Evolutionary conservation across 805 yeast genomes (phyloP), one percentile per base, ranked within the genome.

Genomic region (Hagleromyces aurorensis): DNA sequence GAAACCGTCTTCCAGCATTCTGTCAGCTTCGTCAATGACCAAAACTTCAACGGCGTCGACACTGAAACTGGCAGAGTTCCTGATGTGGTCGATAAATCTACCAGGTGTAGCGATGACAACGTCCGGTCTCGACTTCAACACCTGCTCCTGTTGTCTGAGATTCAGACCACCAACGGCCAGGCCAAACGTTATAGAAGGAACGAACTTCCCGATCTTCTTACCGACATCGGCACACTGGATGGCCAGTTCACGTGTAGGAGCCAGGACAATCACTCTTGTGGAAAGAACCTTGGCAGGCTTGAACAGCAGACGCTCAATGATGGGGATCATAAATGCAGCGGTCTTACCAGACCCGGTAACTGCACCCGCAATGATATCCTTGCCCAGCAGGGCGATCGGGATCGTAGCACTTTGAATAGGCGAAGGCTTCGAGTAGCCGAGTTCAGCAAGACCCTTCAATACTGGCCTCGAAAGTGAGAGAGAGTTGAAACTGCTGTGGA

Each of bases 321-420:
- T 84, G 9, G 98, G 98, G 32, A 91, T 81, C 79, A 91, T 78
- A 55, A 85, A 91, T 1, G 99, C 99, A 3, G 96, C 98, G 14
- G 99, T 91, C 57, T 91, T 91, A 71, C 99, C 99, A 13, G 97
- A 89, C 64, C 99, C 99, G 4, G 99, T 91, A 14, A 84, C 95
- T 19, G 99, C 99, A 66, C 97, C 97, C 11, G 97, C 99, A 48
- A 91, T 96, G 29, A 91, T 75, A 59, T 91, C 99, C 52, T 84
- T 89, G 48, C 99, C 99, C 39, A 83, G 55, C 22, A 91, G 65
- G 1, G 96, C 95, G 34, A 89, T 76, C 9, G 99, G 98, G 38
- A 91, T 87, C 6, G 94, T 75, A 1, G 96, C 82, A 37, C 87
- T 68, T 64, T 91, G 98, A 62, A 91, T 84, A 9, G 96, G 94